These are phyloP conservation scores for Fusarium sp. DNA, from an alignment of 2,329 filamentous ascomycete species.

Conservation along the genomic window DNA sequence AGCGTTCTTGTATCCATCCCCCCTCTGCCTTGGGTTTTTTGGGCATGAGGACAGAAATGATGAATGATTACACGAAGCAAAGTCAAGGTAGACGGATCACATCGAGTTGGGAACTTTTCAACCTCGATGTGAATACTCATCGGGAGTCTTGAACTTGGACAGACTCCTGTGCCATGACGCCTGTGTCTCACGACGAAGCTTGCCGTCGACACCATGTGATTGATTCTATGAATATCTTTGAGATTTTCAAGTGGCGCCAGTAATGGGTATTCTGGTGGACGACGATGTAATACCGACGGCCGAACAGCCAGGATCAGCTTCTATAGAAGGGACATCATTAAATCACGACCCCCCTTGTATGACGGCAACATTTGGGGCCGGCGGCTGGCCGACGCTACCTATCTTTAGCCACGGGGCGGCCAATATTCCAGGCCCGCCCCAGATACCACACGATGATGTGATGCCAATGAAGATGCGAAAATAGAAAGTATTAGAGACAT, in stretches of 20 bases:
- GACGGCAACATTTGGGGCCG: not conserved
- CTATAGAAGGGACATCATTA: not conserved
- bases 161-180: not conserved
- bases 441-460: conserved; percentile 4
- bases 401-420: conserved; percentile 28
- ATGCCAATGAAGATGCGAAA: conserved; percentile 6
- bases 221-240: not conserved
- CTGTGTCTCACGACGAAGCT: not conserved
- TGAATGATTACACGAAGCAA: not conserved
- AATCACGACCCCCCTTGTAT: not conserved
- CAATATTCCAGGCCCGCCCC: conserved; percentile 5
- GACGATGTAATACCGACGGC: not conserved
- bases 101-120: not conserved
- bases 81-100: not conserved
- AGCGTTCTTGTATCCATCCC: not conserved
- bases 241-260: not conserved
- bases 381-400: conserved; percentile 6
- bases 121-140: not conserved
- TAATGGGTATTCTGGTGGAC: not conserved
- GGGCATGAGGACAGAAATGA: not conserved
- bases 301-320: not conserved
- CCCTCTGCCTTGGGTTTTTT: not conserved
- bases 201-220: not conserved
- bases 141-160: not conserved
- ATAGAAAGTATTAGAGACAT: conserved; percentile 11